Evolutionary conservation across 2,329 filamentous ascomycete species (phyloP).

Genomic region (Colletotrichum horii): DNA sequence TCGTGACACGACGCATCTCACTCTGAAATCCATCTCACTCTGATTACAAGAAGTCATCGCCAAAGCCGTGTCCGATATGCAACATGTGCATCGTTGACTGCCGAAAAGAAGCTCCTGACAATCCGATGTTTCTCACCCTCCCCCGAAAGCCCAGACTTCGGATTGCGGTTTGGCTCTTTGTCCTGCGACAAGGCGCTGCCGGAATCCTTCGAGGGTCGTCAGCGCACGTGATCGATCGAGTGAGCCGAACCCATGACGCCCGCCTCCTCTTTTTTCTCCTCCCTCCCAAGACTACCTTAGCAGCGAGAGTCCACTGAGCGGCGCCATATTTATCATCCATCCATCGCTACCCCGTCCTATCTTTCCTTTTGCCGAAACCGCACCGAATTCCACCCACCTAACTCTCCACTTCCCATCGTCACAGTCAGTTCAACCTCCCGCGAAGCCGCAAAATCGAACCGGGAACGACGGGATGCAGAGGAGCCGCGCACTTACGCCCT

Average conservation of each 20-base stretch:
- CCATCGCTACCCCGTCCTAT: background rate
- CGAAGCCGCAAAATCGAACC: background rate
- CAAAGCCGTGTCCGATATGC: background rate
- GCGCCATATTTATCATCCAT: background rate
- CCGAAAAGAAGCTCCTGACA: background rate
- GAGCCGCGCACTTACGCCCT: background rate
- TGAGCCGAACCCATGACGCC: background rate
- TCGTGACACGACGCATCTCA: background rate
- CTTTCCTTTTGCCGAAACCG: slow-evolving; percentile 16
- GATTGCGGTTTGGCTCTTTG: background rate
- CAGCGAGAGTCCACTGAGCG: background rate
- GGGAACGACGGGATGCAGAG: background rate
- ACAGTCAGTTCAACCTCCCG: background rate
- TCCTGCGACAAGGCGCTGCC: background rate
- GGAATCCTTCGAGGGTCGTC: background rate
- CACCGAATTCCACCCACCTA: slow-evolving; percentile 3
- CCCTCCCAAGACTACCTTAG: background rate
- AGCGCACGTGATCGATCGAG: slow-evolving; percentile 7
- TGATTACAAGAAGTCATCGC: background rate
- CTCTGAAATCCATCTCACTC: background rate
- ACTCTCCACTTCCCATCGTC: slow-evolving; percentile 6
- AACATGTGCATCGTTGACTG: background rate
- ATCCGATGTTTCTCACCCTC: background rate
- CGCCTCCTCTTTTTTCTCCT: background rate
- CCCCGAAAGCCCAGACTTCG: background rate